A percentile compares a stretch with the other conserved stretches of the same genome.
phyloP scores from a whole-genome alignment of 495 filamentous ascomycete species.

The Talaromyces borbonicus region DNA sequence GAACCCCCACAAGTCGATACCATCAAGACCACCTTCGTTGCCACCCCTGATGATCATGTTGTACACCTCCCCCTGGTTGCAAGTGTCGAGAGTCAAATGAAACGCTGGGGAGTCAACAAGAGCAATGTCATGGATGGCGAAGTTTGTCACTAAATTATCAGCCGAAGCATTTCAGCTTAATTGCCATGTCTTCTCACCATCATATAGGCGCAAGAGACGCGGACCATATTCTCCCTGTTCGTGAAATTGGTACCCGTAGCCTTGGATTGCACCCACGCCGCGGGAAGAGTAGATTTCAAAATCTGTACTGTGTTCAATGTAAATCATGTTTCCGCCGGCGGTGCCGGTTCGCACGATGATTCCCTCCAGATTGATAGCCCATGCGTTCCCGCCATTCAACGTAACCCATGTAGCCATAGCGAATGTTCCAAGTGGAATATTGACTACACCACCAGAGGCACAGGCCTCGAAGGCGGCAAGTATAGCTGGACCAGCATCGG shows the following conservation, averaged over 20 bases:
- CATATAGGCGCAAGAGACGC: slow-evolving; percentile 21
- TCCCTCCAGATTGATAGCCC: slow-evolving; percentile 26
- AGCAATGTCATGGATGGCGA: slow-evolving; percentile 28
- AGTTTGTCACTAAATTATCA: slow-evolving; percentile 14
- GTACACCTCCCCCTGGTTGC: slow-evolving; percentile 29
- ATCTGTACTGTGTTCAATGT: slow-evolving; percentile 17
- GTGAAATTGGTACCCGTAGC: slow-evolving; percentile 25
- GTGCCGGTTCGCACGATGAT: slow-evolving; percentile 24
- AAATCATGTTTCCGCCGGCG: slow-evolving; percentile 30
- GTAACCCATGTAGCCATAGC: slow-evolving; percentile 26
- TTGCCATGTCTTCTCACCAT: slow-evolving; percentile 17
- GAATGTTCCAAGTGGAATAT: slow-evolving; percentile 14
- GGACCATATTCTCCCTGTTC: slow-evolving; percentile 16
- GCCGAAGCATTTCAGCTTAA: background rate
- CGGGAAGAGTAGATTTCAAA: slow-evolving; percentile 20
- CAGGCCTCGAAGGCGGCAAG: slow-evolving; percentile 19
- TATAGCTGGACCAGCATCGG: slow-evolving; percentile 22
- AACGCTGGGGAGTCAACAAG: slow-evolving; percentile 25
- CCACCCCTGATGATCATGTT: slow-evolving; percentile 34
- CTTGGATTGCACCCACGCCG: slow-evolving; percentile 19
- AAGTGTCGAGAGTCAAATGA: slow-evolving; percentile 26
- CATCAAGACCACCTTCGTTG: slow-evolving; percentile 33
- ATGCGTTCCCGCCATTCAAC: slow-evolving; percentile 19
- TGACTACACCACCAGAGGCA: slow-evolving; percentile 24
- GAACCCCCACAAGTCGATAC: slow-evolving; percentile 31